Base-by-base conservation (phyloP, 2,329 filamentous ascomycete species). In the Exophiala phaeomuriformis region DNA sequence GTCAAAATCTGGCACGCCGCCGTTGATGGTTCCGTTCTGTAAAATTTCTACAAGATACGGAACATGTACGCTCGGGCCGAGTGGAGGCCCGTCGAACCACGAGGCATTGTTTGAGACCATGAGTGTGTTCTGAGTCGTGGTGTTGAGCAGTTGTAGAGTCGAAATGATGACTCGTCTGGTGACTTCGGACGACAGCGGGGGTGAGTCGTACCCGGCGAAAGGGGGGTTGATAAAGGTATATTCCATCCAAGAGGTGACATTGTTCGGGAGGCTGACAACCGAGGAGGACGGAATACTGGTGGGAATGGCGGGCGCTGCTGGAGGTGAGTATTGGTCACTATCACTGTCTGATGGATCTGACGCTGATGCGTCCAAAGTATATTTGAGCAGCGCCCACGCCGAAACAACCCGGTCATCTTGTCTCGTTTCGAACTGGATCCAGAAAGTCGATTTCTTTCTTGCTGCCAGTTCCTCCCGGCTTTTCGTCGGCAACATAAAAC, bases 401-500 rank as follows among this genome's bases (percentile, higher is more conserved):
- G 60, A 64, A 43, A 61, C 40, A 4, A 54, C 54, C 29, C 47
- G 39, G 0, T 60, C 58, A 3, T 63, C 60, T 39, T 63, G 62
- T 5, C 65, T 60, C 2, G 61, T 64, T 31, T 64, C 64, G 3
- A 68, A 53, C 32, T 68, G 67, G 29, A 80, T 69, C 19, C 72
- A 71, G 53, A 77, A 77, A 51, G 78, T 74, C 1, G 42, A 45
- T 75, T 65, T 66, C 73, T 78, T 30, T 68, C 59, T 27, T 12
- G 12, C 33, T 12, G 51, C 44, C 33, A 67, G 46, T 53, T 68
- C 64, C 2, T 51, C 59, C 37, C 60, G 49, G n/a, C 59, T 52
- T 43, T 83, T 84, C 1, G 80, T 73, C 8, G 68, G 71, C 32
- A 85, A 68, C 2, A 84, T 67, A 0, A 75, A 70, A 57, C 80